Evolutionary conservation across 1,139 yeast genomes (phyloP).

Genomic region (Wickerhamomyces sp.): DNA sequence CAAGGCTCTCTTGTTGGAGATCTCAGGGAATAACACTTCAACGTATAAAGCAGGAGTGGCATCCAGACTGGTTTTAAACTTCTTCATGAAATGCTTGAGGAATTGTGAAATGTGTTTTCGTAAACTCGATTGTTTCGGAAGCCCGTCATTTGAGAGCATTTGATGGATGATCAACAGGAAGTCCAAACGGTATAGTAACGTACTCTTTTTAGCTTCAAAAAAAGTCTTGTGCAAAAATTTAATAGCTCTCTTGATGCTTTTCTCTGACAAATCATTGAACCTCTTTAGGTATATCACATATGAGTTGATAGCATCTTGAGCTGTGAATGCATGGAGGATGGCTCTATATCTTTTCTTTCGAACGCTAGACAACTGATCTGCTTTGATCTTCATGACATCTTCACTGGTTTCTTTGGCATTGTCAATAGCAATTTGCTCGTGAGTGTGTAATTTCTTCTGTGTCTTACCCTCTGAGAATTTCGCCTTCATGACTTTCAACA

Average conservation of each 20-base stretch:
- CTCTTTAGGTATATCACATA: conserved; percentile 37
- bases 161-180: conserved; percentile 54
- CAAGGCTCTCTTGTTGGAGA: conserved; percentile 39
- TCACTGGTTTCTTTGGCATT: conserved; percentile 41
- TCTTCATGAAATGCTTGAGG: conserved; percentile 60
- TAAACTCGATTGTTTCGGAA: conserved; percentile 29
- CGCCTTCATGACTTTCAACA: conserved; percentile 49
- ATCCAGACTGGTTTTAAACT: conserved; percentile 45
- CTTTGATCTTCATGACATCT: conserved; percentile 37
- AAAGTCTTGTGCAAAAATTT: conserved; percentile 71
- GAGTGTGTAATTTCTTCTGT: conserved; percentile 22
- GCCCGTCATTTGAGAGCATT: conserved; percentile 35
- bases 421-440: conserved; percentile 28
- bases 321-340: conserved; percentile 34
- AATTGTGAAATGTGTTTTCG: conserved; percentile 63
- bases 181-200: conserved; percentile 68
- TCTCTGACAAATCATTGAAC: conserved; percentile 56
- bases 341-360: conserved; percentile 45
- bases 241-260: conserved; percentile 59
- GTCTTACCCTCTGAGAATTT: conserved; percentile 37
- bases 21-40: conserved; percentile 64
- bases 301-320: conserved; percentile 31
- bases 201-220: conserved; percentile 54
- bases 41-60: conserved; percentile 54
- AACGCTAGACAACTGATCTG: conserved; percentile 36